A percentile compares a stretch with the other conserved stretches of the same genome.
Conservation (phyloP, 371 early-diverging fungal species). For the Lichtheimia hyalospora region DNA sequence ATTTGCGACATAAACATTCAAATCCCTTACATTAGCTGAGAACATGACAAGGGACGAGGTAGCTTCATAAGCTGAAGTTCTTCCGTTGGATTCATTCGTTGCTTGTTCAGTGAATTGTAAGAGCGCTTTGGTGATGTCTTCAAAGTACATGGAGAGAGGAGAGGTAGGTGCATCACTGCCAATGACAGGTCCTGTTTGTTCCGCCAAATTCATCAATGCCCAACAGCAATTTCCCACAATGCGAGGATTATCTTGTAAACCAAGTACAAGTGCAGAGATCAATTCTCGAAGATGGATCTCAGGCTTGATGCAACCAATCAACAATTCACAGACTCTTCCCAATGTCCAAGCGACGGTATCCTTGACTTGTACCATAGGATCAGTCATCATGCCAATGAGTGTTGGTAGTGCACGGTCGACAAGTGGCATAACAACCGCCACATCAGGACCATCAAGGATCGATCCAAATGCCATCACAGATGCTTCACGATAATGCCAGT, state of each 20-base stretch:
- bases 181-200: slow-evolving; percentile 58
- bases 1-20: not conserved
- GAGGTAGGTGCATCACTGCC: slow-evolving; percentile 62
- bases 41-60: slow-evolving; percentile 74
- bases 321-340: slow-evolving; percentile 84
- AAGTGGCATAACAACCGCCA: slow-evolving; percentile 63
- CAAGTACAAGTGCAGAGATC: slow-evolving; percentile 74
- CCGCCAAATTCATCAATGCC: slow-evolving; percentile 88
- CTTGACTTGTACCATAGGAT: slow-evolving; percentile 82
- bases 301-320: slow-evolving; percentile 74
- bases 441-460: slow-evolving; percentile 91
- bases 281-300: slow-evolving; percentile 73
- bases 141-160: slow-evolving; percentile 79
- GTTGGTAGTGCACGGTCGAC: slow-evolving; percentile 88
- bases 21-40: slow-evolving; percentile 50
- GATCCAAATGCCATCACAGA: slow-evolving; percentile 98
- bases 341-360: slow-evolving; percentile 97
- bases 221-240: slow-evolving; percentile 93
- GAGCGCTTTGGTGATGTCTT: slow-evolving; percentile 73
- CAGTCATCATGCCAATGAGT: slow-evolving; percentile 87
- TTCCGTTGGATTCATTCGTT: slow-evolving; percentile 76
- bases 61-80: slow-evolving; percentile 94
- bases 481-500: slow-evolving; percentile 95
- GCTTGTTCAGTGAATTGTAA: slow-evolving; percentile 71
- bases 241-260: slow-evolving; percentile 82